phyloP scores from a whole-genome alignment of 257 asterid genomes.

The Solanum sejunctum region DNA sequence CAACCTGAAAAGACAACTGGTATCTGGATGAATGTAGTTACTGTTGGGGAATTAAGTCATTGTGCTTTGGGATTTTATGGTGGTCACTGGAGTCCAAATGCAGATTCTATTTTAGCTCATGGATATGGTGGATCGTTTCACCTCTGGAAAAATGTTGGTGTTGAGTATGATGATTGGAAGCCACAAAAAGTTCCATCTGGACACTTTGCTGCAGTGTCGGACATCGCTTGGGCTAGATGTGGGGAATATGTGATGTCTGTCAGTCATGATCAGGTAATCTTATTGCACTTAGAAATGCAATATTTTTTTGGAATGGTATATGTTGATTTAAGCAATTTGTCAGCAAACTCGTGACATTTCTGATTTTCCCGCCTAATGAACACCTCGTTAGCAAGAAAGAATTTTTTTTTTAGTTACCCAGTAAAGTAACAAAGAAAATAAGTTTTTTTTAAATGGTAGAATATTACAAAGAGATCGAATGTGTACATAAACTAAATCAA shows the following conservation, averaged over 20 bases:
- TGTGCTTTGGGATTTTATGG: conserved; percentile 95
- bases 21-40: conserved; percentile 93
- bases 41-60: conserved; percentile 94
- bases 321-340: background rate
- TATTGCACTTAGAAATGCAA: background rate
- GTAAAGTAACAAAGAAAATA: background rate
- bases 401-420: background rate
- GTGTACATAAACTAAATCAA: background rate
- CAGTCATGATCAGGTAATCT: conserved; percentile 88
- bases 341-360: background rate
- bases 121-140: conserved; percentile 98
- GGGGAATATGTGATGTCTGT: conserved; percentile 79
- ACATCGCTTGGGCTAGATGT: conserved; percentile 71
- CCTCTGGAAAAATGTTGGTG: conserved; percentile 75
- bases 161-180: conserved; percentile 72
- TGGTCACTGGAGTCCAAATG: conserved; percentile 86
- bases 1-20: conserved; percentile 92
- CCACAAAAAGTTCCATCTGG: conserved; percentile 98
- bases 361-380: background rate
- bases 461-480: background rate
- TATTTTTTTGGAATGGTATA: background rate
- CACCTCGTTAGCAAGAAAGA: background rate
- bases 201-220: conserved; percentile 85
- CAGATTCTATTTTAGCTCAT: conserved; percentile 71
- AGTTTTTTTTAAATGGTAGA: background rate